Percentiles rank a stretch among this genome's conserved stretches.
phyloP scores from a whole-genome alignment of 1,284 basidiomycete genomes.

The Boletus holoroseus region DNA sequence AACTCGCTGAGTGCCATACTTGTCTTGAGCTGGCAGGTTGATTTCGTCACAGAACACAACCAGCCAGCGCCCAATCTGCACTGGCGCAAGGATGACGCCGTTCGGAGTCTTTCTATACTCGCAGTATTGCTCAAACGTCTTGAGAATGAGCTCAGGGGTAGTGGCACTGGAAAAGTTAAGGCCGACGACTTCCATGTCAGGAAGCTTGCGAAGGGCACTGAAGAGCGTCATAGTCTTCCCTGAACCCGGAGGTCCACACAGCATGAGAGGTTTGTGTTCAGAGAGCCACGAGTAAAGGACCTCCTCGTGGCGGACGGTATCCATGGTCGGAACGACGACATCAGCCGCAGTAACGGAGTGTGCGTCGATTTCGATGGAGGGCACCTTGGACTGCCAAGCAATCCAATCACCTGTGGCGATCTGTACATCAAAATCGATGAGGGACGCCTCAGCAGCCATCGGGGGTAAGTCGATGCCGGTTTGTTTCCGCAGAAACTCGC shows the following conservation, averaged over 20 bases:
- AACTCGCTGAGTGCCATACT: slow-evolving; percentile 97
- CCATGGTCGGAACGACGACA: slow-evolving; percentile 96
- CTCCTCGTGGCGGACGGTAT: slow-evolving; percentile 98
- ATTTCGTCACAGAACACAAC: slow-evolving; percentile 99
- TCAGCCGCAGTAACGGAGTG: slow-evolving; percentile 94
- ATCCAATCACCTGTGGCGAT: slow-evolving; percentile 84
- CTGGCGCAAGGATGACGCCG: slow-evolving; percentile 88
- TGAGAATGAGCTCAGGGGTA: slow-evolving; percentile 94
- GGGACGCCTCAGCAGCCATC: slow-evolving; percentile 67
- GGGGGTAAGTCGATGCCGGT: slow-evolving; percentile 89
- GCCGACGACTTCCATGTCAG: slow-evolving; percentile 98
- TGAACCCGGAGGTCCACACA: slow-evolving; percentile 98
- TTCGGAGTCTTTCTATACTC: slow-evolving; percentile 98
- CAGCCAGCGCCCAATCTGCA: slow-evolving; percentile 96
- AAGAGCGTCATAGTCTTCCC: slow-evolving; percentile 99
- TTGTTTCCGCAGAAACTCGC: slow-evolving; percentile 79
- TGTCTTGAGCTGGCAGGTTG: slow-evolving; percentile 95
- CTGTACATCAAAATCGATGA: slow-evolving; percentile 96
- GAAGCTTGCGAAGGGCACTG: slow-evolving; percentile 94
- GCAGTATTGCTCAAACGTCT: slow-evolving; percentile 99
- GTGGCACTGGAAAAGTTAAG: slow-evolving; percentile 99
- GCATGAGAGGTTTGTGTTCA: slow-evolving; percentile 97
- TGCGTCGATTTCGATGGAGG: slow-evolving; percentile 94
- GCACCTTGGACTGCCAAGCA: slow-evolving; percentile 88
- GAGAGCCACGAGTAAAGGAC: slow-evolving; percentile 98